A percentile compares a stretch with the other conserved stretches of the same genome.
Evolutionary conservation across 306 rosid genomes (phyloP).

Genomic region (Chamaecrista fasciculata): DNA sequence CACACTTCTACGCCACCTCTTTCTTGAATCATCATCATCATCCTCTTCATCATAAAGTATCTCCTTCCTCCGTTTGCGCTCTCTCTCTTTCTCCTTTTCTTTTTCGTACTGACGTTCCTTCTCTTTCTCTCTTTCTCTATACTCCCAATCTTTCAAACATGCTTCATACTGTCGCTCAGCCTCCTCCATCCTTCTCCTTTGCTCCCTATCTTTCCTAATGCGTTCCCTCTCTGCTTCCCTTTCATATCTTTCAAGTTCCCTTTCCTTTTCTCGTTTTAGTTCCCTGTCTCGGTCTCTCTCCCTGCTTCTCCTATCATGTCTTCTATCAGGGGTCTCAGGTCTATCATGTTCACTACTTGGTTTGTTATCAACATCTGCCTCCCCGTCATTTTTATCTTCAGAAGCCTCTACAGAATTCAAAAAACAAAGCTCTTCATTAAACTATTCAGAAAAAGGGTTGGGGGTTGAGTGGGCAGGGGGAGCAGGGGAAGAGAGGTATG

Average conservation of each 20-base stretch:
- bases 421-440: constrained; percentile 23
- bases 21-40: constrained; percentile 92
- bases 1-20: constrained; percentile 85
- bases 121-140: constrained; percentile 91
- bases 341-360: constrained; percentile 67
- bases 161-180: constrained; percentile 87
- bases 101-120: constrained; percentile 90
- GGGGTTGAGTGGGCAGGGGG: not conserved
- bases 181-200: constrained; percentile 82
- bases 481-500: not conserved
- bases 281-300: constrained; percentile 90
- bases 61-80: constrained; percentile 88
- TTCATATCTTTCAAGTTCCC: constrained; percentile 94
- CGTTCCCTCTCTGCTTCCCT: constrained; percentile 98
- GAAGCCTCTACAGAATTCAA: constrained; percentile 48
- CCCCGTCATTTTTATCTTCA: constrained; percentile 76
- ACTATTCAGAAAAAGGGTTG: constrained; percentile 2
- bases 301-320: constrained; percentile 80
- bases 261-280: constrained; percentile 84
- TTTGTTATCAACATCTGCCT: constrained; percentile 60
- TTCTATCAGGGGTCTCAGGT: constrained; percentile 88
- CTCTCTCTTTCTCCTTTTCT: constrained; percentile 93
- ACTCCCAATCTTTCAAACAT: constrained; percentile 92
- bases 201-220: constrained; percentile 91
- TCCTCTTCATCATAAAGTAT: constrained; percentile 88